Percentiles rank a stretch among this genome's conserved stretches.
These are phyloP conservation scores for Aspergillus intermedius DNA, from an alignment of 2,329 filamentous ascomycete species.

Conservation along the genomic window DNA sequence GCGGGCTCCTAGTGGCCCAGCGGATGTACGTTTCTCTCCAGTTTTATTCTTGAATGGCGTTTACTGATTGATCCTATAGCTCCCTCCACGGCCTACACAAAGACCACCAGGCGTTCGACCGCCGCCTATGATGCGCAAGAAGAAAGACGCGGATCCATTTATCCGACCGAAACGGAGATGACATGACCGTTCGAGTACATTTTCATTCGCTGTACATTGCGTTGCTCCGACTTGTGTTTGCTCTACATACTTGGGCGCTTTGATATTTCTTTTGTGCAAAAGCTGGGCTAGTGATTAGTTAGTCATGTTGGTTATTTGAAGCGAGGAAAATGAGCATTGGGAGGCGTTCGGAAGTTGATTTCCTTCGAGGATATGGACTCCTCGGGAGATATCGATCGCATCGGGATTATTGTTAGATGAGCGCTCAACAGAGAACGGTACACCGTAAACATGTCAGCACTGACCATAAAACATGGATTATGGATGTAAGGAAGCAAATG, in stretches of 20 bases:
- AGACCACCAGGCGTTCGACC: slow-evolving; percentile 16
- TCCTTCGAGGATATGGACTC: too few relatives aligned
- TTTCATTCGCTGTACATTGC: slow-evolving; percentile 2
- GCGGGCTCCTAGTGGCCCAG: slow-evolving; percentile 13
- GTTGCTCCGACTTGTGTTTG: neutral
- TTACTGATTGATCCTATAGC: slow-evolving; percentile 14
- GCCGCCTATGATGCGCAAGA: slow-evolving; percentile 31
- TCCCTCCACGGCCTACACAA: slow-evolving; percentile 7
- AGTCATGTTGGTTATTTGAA: neutral
- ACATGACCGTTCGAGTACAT: slow-evolving; percentile 2
- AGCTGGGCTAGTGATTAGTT: neutral
- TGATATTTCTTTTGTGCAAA: neutral
- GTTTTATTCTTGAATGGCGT: slow-evolving; percentile 3
- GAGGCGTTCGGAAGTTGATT: neutral
- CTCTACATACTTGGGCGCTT: neutral
- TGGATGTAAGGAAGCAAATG: too few relatives aligned
- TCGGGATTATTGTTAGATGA: too few relatives aligned
- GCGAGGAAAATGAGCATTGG: neutral
- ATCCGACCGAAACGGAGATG: slow-evolving; percentile 35
- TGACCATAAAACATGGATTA: too few relatives aligned
- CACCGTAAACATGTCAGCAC: too few relatives aligned
- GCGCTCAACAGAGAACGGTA: too few relatives aligned
- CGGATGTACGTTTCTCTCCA: slow-evolving; percentile 15
- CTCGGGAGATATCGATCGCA: too few relatives aligned
- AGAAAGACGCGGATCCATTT: slow-evolving; percentile 36